Base-by-base conservation (phyloP, 208 protist species). In the Leishmania amazonensis region DNA sequence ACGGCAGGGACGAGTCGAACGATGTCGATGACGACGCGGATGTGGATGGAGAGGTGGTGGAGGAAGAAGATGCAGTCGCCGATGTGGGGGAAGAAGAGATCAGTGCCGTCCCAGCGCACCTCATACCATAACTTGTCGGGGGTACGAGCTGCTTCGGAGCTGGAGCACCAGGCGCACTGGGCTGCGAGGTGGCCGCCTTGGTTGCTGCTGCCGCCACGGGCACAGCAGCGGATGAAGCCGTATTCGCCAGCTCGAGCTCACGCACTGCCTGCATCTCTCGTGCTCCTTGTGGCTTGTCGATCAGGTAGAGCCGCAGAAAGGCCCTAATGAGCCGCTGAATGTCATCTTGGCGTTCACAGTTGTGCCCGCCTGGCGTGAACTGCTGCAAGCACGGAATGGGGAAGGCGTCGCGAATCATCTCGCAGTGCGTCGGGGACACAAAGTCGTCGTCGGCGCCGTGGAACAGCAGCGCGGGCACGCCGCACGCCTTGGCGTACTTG, bases 401-500 rank as follows among this genome's bases (percentile, higher is more conserved):
- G 76, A 95, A 95, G 24, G 86, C 82, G 54, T 93, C 83, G 40
- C 78, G 80, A 31, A 99, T 87, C 38, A 75, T 76, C 67, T 96
- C 71, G 9, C 91, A 96, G 81, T 99, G 97, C 80, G 89, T 73
- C 31, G 88, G 87, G 13, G 80, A 75, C 19, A 99, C 96, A 89
- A 99, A 99, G 74, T 95, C 88, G 79, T 99, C 98, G 17, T 95
- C 89, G 45, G 89, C 76, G 49, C 95, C 97, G 88, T 99, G 97
- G 58, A 95, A 95, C 76, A 99, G 92, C 35, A 99, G 81, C 0
- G 90, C 85, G 1, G 98, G 98, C 42, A 98, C 95, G 72, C 68
- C 67, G 83, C 96, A 99, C 31, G 90, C 75, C 4, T 73, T 54
- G n/a, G 94, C 96, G 73, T 96, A 97, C 87, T 97, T 92, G 19